These are phyloP conservation scores for Podaxis sp. DNA, from an alignment of 768 basidiomycete genomes.

Conservation along the genomic window DNA sequence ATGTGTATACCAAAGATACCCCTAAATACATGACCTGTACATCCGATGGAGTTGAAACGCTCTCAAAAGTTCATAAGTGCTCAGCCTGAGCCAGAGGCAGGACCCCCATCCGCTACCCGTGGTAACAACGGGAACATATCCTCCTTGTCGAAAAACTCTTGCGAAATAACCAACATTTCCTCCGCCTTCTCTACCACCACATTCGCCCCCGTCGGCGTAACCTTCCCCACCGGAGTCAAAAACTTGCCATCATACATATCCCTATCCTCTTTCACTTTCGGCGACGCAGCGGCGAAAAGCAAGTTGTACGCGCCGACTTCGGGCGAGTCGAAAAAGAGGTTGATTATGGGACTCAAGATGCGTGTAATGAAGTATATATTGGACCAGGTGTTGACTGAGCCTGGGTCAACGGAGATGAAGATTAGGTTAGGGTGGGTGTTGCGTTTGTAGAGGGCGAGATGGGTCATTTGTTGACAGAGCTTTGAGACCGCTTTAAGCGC, in stretches of 20 bases:
- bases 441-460: constrained; percentile 4
- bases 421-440: constrained; percentile 27
- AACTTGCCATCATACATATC: constrained; percentile 38
- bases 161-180: constrained; percentile 12
- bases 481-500: neutral
- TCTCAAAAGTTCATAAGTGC: neutral
- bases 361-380: constrained; percentile 17
- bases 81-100: neutral
- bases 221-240: constrained; percentile 33
- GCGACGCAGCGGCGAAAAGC: constrained; percentile 40
- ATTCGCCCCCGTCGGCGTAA: constrained; percentile 30
- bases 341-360: constrained; percentile 21
- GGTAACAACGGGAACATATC: constrained; percentile 20
- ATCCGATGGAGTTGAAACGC: neutral
- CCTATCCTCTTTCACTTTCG: constrained; percentile 29
- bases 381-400: constrained; percentile 34
- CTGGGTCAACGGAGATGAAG: constrained; percentile 40
- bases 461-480: constrained; percentile 10
- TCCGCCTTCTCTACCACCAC: constrained; percentile 36
- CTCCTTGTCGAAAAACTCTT: constrained; percentile 38
- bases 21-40: neutral
- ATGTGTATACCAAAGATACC: neutral
- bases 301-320: constrained; percentile 35
- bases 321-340: constrained; percentile 25
- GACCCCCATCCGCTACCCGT: neutral